These are phyloP conservation scores for Xylaria multiplex DNA, from an alignment of 2,329 filamentous ascomycete species.

Conservation along the genomic window DNA sequence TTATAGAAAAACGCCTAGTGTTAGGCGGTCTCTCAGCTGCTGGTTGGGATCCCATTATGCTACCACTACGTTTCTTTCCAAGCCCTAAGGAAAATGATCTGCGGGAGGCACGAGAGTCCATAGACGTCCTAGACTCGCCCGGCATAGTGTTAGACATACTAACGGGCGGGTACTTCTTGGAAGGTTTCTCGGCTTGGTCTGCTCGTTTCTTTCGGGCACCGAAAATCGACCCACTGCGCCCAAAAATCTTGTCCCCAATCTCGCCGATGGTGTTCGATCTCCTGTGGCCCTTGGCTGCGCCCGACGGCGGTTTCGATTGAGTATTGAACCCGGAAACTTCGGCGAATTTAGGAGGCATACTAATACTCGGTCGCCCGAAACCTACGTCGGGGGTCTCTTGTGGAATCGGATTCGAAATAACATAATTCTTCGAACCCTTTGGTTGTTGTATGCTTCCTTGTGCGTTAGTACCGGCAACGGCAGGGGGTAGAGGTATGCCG, in stretches of 20 bases:
- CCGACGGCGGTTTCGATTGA: conserved; percentile 57
- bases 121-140: conserved; percentile 69
- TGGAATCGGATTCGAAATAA: conserved; percentile 74
- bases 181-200: conserved; percentile 63
- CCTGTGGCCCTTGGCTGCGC: conserved; percentile 67
- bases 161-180: conserved; percentile 84
- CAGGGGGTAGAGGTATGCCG: conserved; percentile 86
- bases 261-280: conserved; percentile 80
- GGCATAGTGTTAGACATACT: conserved; percentile 84
- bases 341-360: conserved; percentile 67
- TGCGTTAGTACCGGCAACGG: conserved; percentile 86
- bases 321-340: conserved; percentile 67
- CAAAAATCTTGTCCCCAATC: conserved; percentile 85
- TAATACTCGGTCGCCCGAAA: conserved; percentile 70
- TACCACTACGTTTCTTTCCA: conserved; percentile 76
- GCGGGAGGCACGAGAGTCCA: conserved; percentile 74
- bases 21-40: conserved; percentile 63
- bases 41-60: conserved; percentile 66
- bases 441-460: conserved; percentile 92
- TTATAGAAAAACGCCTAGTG: conserved; percentile 74
- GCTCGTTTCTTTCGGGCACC: conserved; percentile 60
- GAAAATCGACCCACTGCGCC: conserved; percentile 83
- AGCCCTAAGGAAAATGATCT: conserved; percentile 76
- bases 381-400: conserved; percentile 62
- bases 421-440: conserved; percentile 72